Conservation (phyloP, 768 basidiomycete genomes). For the Auricularia sp. region DNA sequence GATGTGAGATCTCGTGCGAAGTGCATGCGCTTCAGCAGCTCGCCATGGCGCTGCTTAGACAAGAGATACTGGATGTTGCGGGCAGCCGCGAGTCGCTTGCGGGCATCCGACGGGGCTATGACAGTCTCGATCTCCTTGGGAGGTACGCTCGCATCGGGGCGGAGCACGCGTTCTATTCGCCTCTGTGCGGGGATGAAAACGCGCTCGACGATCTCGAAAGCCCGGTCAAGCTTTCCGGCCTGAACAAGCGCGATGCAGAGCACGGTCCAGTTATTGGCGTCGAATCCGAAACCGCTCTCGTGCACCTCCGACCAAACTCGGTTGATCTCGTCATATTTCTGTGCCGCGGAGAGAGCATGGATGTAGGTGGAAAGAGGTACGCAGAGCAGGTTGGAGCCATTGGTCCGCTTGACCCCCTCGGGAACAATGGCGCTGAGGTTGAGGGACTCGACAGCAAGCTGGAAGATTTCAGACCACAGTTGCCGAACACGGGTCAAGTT, state of each 20-base stretch:
- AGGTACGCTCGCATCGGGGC: constrained; percentile 20
- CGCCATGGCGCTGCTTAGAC: neutral
- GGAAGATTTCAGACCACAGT: constrained; percentile 62
- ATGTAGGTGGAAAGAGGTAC: constrained; percentile 76
- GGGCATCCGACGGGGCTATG: neutral
- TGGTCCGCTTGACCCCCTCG: constrained; percentile 11
- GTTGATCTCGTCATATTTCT: constrained; percentile 51
- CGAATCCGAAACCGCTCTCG: constrained; percentile 60
- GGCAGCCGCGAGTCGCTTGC: constrained; percentile 1
- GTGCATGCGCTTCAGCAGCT: neutral
- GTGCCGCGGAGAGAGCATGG: constrained; percentile 57
- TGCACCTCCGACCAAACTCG: constrained; percentile 57
- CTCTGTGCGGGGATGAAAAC: constrained; percentile 56
- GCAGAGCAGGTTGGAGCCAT: constrained; percentile 47
- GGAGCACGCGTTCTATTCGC: constrained; percentile 17
- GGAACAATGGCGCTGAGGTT: constrained; percentile 25
- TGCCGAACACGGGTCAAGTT: constrained; percentile 45
- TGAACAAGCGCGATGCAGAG: constrained; percentile 65
- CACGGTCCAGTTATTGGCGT: constrained; percentile 89
- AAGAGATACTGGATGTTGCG: neutral
- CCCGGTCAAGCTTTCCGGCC: constrained; percentile 72
- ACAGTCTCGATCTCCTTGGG: constrained; percentile 27
- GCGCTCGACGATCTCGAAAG: constrained; percentile 72
- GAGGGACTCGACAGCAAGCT: constrained; percentile 41
- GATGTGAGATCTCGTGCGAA: constrained; percentile 40